Evolutionary conservation across 768 basidiomycete genomes (phyloP).

Genomic region (Filobasidium wieringae): DNA sequence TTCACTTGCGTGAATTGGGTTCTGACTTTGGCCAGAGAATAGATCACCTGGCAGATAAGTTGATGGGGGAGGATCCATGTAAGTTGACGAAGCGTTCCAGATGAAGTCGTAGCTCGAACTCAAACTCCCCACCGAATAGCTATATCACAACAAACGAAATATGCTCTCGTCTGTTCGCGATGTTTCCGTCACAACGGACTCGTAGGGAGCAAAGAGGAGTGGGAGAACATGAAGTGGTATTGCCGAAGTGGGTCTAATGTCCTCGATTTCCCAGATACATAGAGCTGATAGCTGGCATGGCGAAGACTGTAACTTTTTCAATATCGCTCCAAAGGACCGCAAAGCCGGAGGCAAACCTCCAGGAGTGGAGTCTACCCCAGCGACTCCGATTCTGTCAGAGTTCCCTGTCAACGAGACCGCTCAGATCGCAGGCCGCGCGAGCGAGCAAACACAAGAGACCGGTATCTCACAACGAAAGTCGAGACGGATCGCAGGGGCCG

Average conservation of each 20-base stretch:
- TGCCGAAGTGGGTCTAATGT: constrained; percentile 26
- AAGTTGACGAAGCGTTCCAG: constrained; percentile 3
- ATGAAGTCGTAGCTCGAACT: neutral
- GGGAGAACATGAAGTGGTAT: constrained; percentile 35
- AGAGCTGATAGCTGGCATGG: no score
- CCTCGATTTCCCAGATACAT: no score
- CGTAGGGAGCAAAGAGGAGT: constrained; percentile 34
- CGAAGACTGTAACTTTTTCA: constrained; percentile 34
- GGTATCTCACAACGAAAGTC: constrained; percentile 22
- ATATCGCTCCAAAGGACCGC: constrained; percentile 22
- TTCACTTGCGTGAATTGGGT: neutral
- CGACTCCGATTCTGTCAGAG: constrained; percentile 10
- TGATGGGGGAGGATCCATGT: constrained; percentile 32
- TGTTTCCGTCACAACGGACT: constrained; percentile 39
- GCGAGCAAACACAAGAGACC: constrained; percentile 19
- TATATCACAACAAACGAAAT: constrained; percentile 34
- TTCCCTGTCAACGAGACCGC: constrained; percentile 14
- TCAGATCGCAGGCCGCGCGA: constrained; percentile 19
- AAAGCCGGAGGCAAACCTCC: neutral
- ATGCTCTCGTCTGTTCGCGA: constrained; percentile 35
- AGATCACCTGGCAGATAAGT: constrained; percentile 17
- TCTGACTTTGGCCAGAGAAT: constrained; percentile 14
- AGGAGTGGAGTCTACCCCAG: neutral
- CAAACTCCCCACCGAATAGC: constrained; percentile 12
- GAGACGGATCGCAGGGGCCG: constrained; percentile 10